phyloP scores from a whole-genome alignment of 2,329 filamentous ascomycete species.

The Fonsecaea multimorphosa region DNA sequence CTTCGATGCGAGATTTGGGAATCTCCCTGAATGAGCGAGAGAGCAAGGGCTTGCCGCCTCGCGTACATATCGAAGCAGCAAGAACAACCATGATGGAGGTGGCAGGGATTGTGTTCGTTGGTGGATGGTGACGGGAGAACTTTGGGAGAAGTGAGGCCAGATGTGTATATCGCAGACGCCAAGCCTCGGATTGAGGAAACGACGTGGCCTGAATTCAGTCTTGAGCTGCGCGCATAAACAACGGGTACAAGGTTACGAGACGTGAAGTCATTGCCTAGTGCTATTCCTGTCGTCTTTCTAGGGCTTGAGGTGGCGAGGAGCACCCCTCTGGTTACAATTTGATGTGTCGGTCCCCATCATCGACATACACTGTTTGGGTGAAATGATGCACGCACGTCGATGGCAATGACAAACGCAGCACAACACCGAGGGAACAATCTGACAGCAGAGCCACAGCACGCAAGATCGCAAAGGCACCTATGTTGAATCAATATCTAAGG shows the following conservation, averaged over 20 bases:
- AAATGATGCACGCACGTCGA: too few species aligned
- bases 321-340: too few species aligned
- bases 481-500: neutral
- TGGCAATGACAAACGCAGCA: too few species aligned
- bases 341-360: too few species aligned
- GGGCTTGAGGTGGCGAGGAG: too few species aligned
- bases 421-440: neutral
- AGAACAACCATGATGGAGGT: constrained; percentile 74
- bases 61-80: constrained; percentile 97
- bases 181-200: neutral
- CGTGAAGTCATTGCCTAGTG: too few species aligned
- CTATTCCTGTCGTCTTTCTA: too few species aligned
- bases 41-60: constrained; percentile 96
- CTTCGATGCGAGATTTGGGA: constrained; percentile 94
- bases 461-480: neutral
- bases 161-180: constrained; percentile 13
- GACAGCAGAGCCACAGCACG: neutral
- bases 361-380: too few species aligned
- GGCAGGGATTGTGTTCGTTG: neutral
- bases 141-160: constrained; percentile 8
- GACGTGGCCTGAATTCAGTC: too few species aligned
- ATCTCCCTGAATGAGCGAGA: constrained; percentile 98
- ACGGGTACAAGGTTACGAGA: too few species aligned
- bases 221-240: too few species aligned
- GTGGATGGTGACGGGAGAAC: constrained; percentile 10